A percentile compares a stretch with the other conserved stretches of the same genome.
phyloP scores from a whole-genome alignment of 164 flowering plant species.

The Vitis amurensis region DNA sequence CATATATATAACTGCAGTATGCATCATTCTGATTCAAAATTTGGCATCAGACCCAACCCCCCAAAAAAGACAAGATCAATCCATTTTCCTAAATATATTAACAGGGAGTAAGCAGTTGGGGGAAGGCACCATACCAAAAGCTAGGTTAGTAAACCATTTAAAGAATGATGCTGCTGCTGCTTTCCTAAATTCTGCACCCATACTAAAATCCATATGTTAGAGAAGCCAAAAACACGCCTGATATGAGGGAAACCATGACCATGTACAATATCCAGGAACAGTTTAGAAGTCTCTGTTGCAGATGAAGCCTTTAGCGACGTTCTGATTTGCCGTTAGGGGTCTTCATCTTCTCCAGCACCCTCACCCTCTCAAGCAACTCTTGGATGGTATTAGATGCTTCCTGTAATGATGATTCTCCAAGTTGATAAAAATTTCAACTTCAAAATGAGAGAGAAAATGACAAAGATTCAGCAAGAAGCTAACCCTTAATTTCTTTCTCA shows the following conservation, averaged over 20 bases:
- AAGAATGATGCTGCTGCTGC: too few relatives aligned
- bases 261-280: neutral
- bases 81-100: too few relatives aligned
- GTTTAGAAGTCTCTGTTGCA: neutral
- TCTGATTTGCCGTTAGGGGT: conserved; percentile 10
- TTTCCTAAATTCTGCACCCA: too few relatives aligned
- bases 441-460: neutral
- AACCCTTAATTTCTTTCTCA: conserved; percentile 73
- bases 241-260: neutral
- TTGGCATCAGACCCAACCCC: too few relatives aligned
- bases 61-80: too few relatives aligned
- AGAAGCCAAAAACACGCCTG: neutral
- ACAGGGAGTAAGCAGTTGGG: too few relatives aligned
- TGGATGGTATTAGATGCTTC: conserved; percentile 50
- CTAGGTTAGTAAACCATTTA: too few relatives aligned
- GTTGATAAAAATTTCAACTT: neutral
- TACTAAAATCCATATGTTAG: too few relatives aligned
- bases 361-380: conserved; percentile 44
- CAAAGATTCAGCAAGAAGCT: neutral
- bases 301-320: neutral
- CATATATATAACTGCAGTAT: too few relatives aligned
- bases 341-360: conserved; percentile 40
- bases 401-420: conserved; percentile 16
- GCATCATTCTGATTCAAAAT: too few relatives aligned
- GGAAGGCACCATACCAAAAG: too few relatives aligned